A percentile compares a stretch with the other conserved stretches of the same genome.
These are phyloP conservation scores for Schwanniomyces sp. DNA, from an alignment of 805 yeast genomes.

Conservation along the genomic window DNA sequence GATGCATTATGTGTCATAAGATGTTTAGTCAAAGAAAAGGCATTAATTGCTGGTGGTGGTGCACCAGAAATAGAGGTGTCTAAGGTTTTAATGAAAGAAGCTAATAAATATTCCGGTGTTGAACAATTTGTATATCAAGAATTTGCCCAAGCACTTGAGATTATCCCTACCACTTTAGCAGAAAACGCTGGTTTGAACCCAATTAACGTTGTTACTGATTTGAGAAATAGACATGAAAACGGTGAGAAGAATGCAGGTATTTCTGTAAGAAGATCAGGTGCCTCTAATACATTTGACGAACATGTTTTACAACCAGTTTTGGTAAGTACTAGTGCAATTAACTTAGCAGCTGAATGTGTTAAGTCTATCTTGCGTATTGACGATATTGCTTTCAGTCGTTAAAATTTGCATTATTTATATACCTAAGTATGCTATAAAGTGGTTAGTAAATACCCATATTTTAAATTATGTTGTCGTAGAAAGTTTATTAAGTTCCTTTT, in stretches of 20 bases:
- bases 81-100: conserved; percentile 67
- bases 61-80: conserved; percentile 95
- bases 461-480: neutral
- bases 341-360: conserved; percentile 94
- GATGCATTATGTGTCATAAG: conserved; percentile 95
- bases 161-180: conserved; percentile 90
- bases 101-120: conserved; percentile 73
- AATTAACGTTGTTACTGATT: conserved; percentile 86
- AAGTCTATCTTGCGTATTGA: conserved; percentile 95
- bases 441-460: conserved; percentile 4
- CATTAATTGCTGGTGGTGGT: conserved; percentile 97
- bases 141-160: conserved; percentile 88
- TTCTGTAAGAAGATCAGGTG: conserved; percentile 89
- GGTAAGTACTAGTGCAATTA: conserved; percentile 91
- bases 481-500: conserved; percentile 38
- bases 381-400: conserved; percentile 83
- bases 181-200: conserved; percentile 95
- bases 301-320: conserved; percentile 95
- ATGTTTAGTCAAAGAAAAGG: conserved; percentile 84
- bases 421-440: neutral
- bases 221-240: conserved; percentile 84
- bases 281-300: conserved; percentile 87
- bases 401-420: conserved; percentile 1
- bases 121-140: conserved; percentile 91
- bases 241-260: conserved; percentile 96